phyloP scores from a whole-genome alignment of 169 alveolate species.

The Perkinsus marinus region DNA sequence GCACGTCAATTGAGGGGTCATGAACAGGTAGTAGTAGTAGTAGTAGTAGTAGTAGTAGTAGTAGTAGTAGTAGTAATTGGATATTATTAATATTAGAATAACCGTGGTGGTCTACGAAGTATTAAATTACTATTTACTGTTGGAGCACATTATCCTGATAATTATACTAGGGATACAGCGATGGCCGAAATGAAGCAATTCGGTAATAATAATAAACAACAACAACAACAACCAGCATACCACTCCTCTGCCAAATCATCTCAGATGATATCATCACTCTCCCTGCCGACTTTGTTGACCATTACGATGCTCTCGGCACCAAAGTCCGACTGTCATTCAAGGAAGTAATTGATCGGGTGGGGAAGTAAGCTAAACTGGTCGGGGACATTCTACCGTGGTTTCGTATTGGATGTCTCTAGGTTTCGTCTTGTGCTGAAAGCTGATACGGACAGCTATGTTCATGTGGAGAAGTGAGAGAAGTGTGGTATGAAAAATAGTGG shows the following conservation, averaged over 20 bases:
- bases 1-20: background rate
- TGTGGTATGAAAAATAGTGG: background rate
- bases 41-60: background rate
- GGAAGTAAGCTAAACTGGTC: background rate
- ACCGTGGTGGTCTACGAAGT: background rate
- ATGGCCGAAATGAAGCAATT: background rate
- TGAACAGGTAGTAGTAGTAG: background rate
- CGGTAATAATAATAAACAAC: background rate
- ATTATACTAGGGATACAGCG: background rate
- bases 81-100: background rate
- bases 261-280: background rate
- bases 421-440: background rate
- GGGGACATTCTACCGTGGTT: background rate
- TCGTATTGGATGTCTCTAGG: background rate
- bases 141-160: background rate
- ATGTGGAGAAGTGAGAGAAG: background rate
- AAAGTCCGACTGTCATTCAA: background rate
- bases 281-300: background rate
- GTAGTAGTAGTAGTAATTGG: too few species aligned
- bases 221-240: background rate
- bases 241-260: background rate
- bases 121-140: background rate
- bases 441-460: background rate
- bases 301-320: background rate
- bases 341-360: background rate